These are phyloP conservation scores for Teratosphaeria pseudoeucalypti DNA, from an alignment of 2,329 filamentous ascomycete species.

Conservation along the genomic window DNA sequence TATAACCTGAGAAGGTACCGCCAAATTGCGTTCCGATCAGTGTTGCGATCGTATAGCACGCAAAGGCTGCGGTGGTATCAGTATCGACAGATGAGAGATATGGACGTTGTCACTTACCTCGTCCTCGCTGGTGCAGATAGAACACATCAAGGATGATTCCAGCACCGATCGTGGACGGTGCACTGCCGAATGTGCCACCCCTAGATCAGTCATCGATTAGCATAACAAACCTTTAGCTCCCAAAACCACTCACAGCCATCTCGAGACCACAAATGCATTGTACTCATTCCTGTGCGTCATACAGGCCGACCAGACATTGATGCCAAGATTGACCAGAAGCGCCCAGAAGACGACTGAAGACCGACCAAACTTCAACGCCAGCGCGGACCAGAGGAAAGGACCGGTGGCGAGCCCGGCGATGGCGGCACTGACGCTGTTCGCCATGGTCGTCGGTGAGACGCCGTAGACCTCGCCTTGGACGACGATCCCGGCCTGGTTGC, in stretches of 20 bases:
- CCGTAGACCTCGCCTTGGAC: not conserved
- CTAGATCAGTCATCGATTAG: not conserved
- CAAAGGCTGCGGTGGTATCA: slow-evolving; percentile 1
- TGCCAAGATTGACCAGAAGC: not conserved
- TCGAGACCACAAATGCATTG: slow-evolving; percentile 1
- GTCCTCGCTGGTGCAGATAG: slow-evolving; percentile 17
- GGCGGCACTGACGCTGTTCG: not conserved
- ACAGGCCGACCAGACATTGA: not conserved
- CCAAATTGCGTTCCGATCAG: not conserved
- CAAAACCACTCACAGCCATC: not conserved
- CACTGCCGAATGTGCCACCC: slow-evolving; percentile 28
- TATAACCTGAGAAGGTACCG: slow-evolving; percentile 2
- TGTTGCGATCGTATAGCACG: not conserved
- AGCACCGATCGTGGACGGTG: slow-evolving; percentile 29
- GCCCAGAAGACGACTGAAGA: slow-evolving; percentile 1
- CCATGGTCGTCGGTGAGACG: not conserved
- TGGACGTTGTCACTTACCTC: not conserved
- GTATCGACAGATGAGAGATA: not conserved
- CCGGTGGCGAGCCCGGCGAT: not conserved
- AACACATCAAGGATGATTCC: slow-evolving; percentile 34
- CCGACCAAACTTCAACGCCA: not conserved
- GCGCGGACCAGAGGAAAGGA: not conserved
- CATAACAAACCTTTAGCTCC: not conserved
- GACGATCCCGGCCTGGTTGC: not conserved
- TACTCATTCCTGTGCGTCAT: slow-evolving; percentile 13